Evolutionary conservation across 2,329 filamentous ascomycete genomes (phyloP), one percentile per base, ranked within the genome.

Genomic region (Sarocladiaceae sp.): DNA sequence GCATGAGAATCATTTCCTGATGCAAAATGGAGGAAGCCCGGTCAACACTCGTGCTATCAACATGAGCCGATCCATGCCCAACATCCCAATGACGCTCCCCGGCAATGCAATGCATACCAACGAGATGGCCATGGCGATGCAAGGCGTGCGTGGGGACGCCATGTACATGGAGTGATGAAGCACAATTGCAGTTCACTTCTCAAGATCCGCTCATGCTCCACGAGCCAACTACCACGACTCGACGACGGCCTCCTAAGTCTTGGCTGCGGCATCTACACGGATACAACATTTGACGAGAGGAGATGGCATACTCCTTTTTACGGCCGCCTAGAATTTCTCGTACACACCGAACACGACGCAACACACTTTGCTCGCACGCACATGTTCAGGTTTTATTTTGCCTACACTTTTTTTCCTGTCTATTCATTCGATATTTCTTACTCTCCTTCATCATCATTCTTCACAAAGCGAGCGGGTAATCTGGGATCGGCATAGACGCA

Each of bases 161-260:
- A 78, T 81, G 74, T 80, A 76, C 59, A 73, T 79, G 71, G 75
- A 78, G 57, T 78, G 65, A 63, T 49, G n/a, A n/a, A n/a, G n/a
- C n/a, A n/a, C n/a, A n/a, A n/a, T n/a, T n/a, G n/a, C n/a, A n/a
- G n/a, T n/a, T n/a, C n/a, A n/a, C n/a, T n/a, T n/a, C n/a, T n/a
- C n/a, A n/a, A n/a, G n/a, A n/a, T n/a, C n/a, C n/a, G n/a, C n/a
- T n/a, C n/a, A n/a, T n/a, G n/a, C n/a, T n/a, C n/a, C n/a, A n/a
- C n/a, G n/a, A n/a, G n/a, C n/a, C n/a, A n/a, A n/a, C n/a, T n/a
- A n/a, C n/a, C n/a, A n/a, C n/a, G n/a, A n/a, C n/a, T n/a, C n/a
- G n/a, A 33, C 29, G 29, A 33, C 10, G 15, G 15, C 29, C 29
- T 33, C 29, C 29, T 10, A 33, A 10, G 35, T 37, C 35, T n/a